Evolutionary conservation across 2,329 filamentous ascomycete genomes (phyloP).

Genomic region (Ascochyta fabae): DNA sequence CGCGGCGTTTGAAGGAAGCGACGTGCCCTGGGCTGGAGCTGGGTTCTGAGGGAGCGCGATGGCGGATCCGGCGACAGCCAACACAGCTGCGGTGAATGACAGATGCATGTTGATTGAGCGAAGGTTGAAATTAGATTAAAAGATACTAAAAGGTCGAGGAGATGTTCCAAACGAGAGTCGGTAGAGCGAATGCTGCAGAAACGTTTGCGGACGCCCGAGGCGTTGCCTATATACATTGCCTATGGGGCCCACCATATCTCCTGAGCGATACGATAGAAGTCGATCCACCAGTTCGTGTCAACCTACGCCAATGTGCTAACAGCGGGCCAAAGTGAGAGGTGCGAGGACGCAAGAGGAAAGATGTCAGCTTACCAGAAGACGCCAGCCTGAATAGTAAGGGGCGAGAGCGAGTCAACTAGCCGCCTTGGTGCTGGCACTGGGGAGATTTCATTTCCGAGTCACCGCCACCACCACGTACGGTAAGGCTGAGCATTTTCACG

Average conservation of each 20-base stretch:
- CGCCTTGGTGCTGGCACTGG: slow-evolving; percentile 11
- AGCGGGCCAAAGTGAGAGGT: neutral
- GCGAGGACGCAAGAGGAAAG: slow-evolving; percentile 13
- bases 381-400: slow-evolving; percentile 19
- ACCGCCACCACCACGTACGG: slow-evolving; percentile 13
- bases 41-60: slow-evolving; percentile 19
- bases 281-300: slow-evolving; percentile 19
- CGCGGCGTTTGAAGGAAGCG: slow-evolving; percentile 3
- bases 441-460: slow-evolving; percentile 16
- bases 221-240: slow-evolving; percentile 10
- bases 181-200: slow-evolving; percentile 17
- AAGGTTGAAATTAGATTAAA: slow-evolving; percentile 17
- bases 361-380: slow-evolving; percentile 12
- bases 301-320: slow-evolving; percentile 2
- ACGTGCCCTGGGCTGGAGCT: slow-evolving; percentile 13
- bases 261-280: slow-evolving; percentile 15
- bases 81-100: slow-evolving; percentile 14
- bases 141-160: slow-evolving; percentile 8
- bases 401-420: slow-evolving; percentile 16
- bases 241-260: slow-evolving; percentile 8
- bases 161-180: slow-evolving; percentile 17
- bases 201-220: slow-evolving; percentile 9
- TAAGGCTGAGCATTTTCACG: slow-evolving; percentile 15
- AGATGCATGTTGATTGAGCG: slow-evolving; percentile 17
- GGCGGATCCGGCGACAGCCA: slow-evolving; percentile 19